These are phyloP conservation scores for Blastocrithidia nonstop DNA, from an alignment of 208 protist genomes.

Conservation along the genomic window DNA sequence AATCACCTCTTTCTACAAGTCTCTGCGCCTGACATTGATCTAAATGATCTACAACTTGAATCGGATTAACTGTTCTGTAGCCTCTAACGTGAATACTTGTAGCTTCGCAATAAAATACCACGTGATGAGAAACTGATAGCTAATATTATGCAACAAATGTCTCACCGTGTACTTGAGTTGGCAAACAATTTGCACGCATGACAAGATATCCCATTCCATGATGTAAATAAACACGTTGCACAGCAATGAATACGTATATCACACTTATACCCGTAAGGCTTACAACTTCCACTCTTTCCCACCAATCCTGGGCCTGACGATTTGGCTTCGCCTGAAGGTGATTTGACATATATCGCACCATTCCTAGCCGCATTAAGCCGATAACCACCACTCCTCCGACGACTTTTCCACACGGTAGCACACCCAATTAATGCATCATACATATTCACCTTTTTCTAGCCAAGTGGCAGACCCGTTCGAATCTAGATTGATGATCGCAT, in stretches of 20 bases:
- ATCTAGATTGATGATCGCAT: slow-evolving; percentile 76
- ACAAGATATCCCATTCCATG: slow-evolving; percentile 60
- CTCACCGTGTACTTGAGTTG: slow-evolving; percentile 31
- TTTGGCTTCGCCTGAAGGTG: slow-evolving; percentile 23
- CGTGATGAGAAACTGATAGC: slow-evolving; percentile 10
- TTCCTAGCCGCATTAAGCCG: slow-evolving; percentile 59
- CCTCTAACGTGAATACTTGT: slow-evolving; percentile 32
- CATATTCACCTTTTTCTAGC: slow-evolving; percentile 75
- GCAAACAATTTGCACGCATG: slow-evolving; percentile 46
- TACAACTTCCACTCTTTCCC: slow-evolving; percentile 28
- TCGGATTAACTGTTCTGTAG: slow-evolving; percentile 32
- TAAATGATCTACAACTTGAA: slow-evolving; percentile 33
- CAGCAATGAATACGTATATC: slow-evolving; percentile 59
- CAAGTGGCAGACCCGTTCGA: slow-evolving; percentile 58
- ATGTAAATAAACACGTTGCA: slow-evolving; percentile 37
- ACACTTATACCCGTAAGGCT: slow-evolving; percentile 61
- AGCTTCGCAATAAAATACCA: slow-evolving; percentile 23
- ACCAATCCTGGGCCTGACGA: slow-evolving; percentile 28
- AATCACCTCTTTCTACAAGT: slow-evolving; percentile 45
- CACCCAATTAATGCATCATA: slow-evolving; percentile 52
- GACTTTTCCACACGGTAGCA: slow-evolving; percentile 37
- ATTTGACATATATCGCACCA: slow-evolving; percentile 48
- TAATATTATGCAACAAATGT: slow-evolving; percentile 15
- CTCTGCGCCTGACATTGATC: slow-evolving; percentile 51
- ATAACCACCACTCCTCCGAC: slow-evolving; percentile 46